These are phyloP conservation scores for Arabidopsis suecica DNA, from an alignment of 345 rosid genomes.

Conservation along the genomic window DNA sequence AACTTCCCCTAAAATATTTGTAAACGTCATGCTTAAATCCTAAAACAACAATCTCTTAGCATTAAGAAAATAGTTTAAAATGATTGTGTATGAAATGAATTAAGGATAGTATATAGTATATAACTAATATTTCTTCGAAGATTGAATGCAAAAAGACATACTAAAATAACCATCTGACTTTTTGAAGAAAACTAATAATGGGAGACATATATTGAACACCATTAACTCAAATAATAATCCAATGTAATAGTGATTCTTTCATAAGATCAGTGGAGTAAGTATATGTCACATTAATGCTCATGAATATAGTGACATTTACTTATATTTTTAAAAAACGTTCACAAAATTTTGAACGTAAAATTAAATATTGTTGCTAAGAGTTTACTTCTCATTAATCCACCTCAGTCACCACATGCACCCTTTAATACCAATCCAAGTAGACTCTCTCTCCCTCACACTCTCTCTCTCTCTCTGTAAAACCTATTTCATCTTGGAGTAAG, in stretches of 20 bases:
- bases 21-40: not conserved
- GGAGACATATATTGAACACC: not conserved
- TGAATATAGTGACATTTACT: constrained; percentile 2
- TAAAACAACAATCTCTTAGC: not conserved
- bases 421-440: constrained; percentile 42
- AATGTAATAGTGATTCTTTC: not conserved
- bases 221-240: not conserved
- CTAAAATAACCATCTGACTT: too few species aligned
- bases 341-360: constrained; percentile 6
- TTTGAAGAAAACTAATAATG: not conserved
- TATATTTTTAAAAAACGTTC: not conserved
- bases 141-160: not conserved
- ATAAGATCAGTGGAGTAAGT: constrained; percentile 7
- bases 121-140: not conserved
- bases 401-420: constrained; percentile 44
- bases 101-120: not conserved
- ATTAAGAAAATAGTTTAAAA: not conserved
- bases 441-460: constrained; percentile 3
- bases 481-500: not conserved
- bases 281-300: constrained; percentile 29
- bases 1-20: not conserved
- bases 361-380: constrained; percentile 37
- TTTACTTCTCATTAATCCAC: constrained; percentile 45
- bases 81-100: not conserved
- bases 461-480: not conserved